Base-by-base conservation (phyloP, 1,284 basidiomycete genomes). In the Cystobasidium slooffiae region DNA sequence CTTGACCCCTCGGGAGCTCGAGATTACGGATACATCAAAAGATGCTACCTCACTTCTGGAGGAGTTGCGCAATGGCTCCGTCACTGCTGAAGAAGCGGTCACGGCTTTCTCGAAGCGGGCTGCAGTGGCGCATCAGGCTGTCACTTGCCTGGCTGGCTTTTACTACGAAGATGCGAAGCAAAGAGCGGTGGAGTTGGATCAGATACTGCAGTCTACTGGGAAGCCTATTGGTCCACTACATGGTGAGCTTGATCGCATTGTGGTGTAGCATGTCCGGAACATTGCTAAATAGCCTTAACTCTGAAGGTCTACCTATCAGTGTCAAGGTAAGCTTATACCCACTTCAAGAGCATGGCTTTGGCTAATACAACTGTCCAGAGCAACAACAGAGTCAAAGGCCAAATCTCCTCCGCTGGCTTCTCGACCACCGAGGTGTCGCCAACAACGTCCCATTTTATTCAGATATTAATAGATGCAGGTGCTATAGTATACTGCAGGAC, bases 311-410 rank as follows among this genome's bases (percentile, higher is more conserved):
- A 20, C 82, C 82, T 9, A 78, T 81, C 67, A 78, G 74, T 56
- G 58, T 82, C 43, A 82, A 89, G 72, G 76, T 70, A 20, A 3
- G 55, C 9, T n/a, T 6, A 31, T 39, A 12, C 44, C 9, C 31
- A 31, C 24, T 37, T 49, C 10, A 7, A 37, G 20, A 46, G 39
- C 47, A 10, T 24, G 20, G 6, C 43, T 47, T 9, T 4, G n/a
- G 31, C 59, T 47, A 24, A 18, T 41, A 1, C 6, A 37, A 10
- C 41, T 58, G 3, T 12, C 0, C 63, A 76, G 81, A 88, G 91
- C 79, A 88, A 89, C 78, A 83, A 90, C 44, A 83, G 83, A 75
- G 83, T 90, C 75, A 84, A 87, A 77, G 88, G 88, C 0, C 80
- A 87, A 3, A 87, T 88, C 74, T 85, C 87, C 0, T 87, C 85